Percentiles rank a stretch among this genome's conserved stretches.
These are phyloP conservation scores for Diaporthe longicolla DNA, from an alignment of 2,329 filamentous ascomycete genomes.

Conservation along the genomic window DNA sequence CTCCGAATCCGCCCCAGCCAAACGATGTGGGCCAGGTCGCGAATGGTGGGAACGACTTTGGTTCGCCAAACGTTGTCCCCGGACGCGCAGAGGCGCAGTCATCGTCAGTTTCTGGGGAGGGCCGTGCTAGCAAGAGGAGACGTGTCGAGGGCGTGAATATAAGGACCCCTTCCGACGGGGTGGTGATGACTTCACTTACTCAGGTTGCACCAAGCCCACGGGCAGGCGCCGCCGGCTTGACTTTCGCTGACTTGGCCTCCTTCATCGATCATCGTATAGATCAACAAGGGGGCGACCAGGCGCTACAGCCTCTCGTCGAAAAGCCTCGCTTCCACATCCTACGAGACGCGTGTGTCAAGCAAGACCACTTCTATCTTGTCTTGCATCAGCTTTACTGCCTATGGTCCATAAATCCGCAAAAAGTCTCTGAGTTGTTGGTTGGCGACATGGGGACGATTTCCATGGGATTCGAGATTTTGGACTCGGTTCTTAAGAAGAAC, in stretches of 20 bases:
- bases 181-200: constrained; percentile 39
- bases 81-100: not conserved
- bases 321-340: constrained; percentile 68
- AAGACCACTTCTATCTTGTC: constrained; percentile 75
- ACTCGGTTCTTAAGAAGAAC: constrained; percentile 56
- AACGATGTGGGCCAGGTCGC: not conserved
- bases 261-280: constrained; percentile 27
- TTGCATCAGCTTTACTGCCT: constrained; percentile 77
- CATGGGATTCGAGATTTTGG: constrained; percentile 53
- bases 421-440: not conserved
- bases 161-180: constrained; percentile 28
- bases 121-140: constrained; percentile 38
- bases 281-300: constrained; percentile 2
- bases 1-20: constrained; percentile 19
- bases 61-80: not conserved
- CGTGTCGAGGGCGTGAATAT: constrained; percentile 34
- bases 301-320: constrained; percentile 55
- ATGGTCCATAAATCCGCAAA: constrained; percentile 57
- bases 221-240: not conserved
- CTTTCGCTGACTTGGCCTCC: not conserved
- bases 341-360: constrained; percentile 64
- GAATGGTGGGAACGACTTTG: not conserved
- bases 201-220: not conserved
- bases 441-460: constrained; percentile 48
- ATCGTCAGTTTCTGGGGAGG: not conserved